A percentile compares a stretch with the other conserved stretches of the same genome.
phyloP scores from a whole-genome alignment of 2,329 filamentous ascomycete species.

The Epichloe scottii region DNA sequence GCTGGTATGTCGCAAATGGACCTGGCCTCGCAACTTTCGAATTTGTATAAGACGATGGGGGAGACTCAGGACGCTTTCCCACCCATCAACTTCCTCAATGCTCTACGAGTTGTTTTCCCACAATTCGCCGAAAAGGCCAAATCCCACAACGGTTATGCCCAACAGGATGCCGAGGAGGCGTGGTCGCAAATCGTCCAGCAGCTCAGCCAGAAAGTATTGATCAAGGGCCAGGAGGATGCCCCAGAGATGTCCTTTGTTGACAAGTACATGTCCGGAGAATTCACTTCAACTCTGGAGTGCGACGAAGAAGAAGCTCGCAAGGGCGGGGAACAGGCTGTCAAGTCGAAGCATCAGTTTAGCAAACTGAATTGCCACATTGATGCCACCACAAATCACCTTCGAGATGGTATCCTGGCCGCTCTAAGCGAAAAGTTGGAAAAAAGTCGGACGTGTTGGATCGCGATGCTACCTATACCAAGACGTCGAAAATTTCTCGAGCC shows the following conservation, averaged over 20 bases:
- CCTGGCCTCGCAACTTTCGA: slow-evolving; percentile 63
- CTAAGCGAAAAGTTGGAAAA: slow-evolving; percentile 89
- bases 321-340: slow-evolving; percentile 56
- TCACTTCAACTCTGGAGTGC: slow-evolving; percentile 67
- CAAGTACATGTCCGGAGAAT: slow-evolving; percentile 76
- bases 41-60: slow-evolving; percentile 80
- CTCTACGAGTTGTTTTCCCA: slow-evolving; percentile 68
- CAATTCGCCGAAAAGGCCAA: slow-evolving; percentile 88
- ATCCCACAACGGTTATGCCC: slow-evolving; percentile 75
- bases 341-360: slow-evolving; percentile 63
- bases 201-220: slow-evolving; percentile 63
- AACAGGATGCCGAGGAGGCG: slow-evolving; percentile 96
- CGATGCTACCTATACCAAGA: slow-evolving; percentile 79
- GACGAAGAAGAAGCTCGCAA: slow-evolving; percentile 70
- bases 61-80: slow-evolving; percentile 79
- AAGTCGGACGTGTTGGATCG: slow-evolving; percentile 63
- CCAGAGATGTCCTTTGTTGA: slow-evolving; percentile 65
- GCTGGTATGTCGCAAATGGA: slow-evolving; percentile 45
- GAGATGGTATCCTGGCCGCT: slow-evolving; percentile 73
- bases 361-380: slow-evolving; percentile 93
- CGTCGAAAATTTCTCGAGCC: slow-evolving; percentile 74
- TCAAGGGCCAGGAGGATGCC: slow-evolving; percentile 39
- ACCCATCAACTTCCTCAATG: slow-evolving; percentile 69
- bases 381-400: slow-evolving; percentile 72
- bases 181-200: slow-evolving; percentile 92